Evolutionary conservation across 2,329 filamentous ascomycete species (phyloP).

Genomic region (Simplicillium sp.): DNA sequence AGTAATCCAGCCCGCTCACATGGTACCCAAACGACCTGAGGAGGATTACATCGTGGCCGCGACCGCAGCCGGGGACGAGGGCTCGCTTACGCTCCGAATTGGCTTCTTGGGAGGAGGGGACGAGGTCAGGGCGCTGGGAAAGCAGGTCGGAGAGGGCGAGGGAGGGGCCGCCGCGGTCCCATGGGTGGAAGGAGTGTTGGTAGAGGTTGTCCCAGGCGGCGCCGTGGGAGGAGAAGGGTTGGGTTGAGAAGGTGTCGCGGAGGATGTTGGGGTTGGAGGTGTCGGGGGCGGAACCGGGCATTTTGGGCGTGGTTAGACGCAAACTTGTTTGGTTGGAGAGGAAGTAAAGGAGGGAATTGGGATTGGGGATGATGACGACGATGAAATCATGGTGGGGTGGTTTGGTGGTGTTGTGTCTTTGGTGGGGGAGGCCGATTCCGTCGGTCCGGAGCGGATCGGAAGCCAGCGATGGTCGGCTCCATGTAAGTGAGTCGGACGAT

Average conservation of each 20-base stretch:
- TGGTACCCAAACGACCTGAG: conserved; percentile 69
- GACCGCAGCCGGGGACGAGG: conserved; percentile 73
- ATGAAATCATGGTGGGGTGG: no score
- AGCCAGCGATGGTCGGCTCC: no score
- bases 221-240: conserved; percentile 23
- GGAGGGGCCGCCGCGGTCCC: conserved; percentile 46
- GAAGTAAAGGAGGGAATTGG: no score
- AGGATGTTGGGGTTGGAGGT: conserved; percentile 14
- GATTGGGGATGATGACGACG: no score
- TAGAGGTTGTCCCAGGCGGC: conserved; percentile 39
- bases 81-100: conserved; percentile 30
- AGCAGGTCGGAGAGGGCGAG: conserved; percentile 45
- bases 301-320: not conserved
- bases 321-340: not conserved
- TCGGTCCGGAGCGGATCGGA: no score
- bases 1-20: conserved; percentile 64
- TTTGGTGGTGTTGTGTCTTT: no score
- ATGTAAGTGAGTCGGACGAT: no score
- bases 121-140: conserved; percentile 31
- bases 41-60: conserved; percentile 71
- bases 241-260: conserved; percentile 22
- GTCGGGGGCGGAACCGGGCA: conserved; percentile 6
- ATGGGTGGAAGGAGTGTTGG: conserved; percentile 35
- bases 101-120: conserved; percentile 24
- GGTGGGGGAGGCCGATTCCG: no score